phyloP scores from a whole-genome alignment of 2,329 filamentous ascomycete genomes.

The Neonectria neomacrospora region DNA sequence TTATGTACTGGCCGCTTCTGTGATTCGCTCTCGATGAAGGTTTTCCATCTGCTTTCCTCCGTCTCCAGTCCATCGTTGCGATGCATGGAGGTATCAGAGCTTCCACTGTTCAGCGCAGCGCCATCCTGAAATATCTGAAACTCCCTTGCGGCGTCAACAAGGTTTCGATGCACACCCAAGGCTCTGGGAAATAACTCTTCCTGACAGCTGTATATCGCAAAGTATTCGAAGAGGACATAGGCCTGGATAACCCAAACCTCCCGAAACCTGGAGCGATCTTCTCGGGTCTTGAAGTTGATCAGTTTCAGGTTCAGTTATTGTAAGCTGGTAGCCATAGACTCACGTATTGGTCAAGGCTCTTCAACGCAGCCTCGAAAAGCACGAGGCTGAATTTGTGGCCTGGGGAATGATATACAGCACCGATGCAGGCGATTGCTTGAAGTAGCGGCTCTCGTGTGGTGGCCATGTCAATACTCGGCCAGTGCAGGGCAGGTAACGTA shows the following conservation, averaged over 20 bases:
- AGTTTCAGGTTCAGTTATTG: background rate
- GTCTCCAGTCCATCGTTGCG: constrained; percentile 2
- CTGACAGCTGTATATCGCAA: constrained; percentile 25
- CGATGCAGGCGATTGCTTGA: constrained; percentile 26
- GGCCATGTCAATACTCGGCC: constrained; percentile 22
- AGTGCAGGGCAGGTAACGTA: constrained; percentile 15
- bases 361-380: constrained; percentile 18
- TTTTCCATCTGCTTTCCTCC: constrained; percentile 20
- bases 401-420: constrained; percentile 17
- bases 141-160: constrained; percentile 18
- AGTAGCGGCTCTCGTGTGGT: constrained; percentile 21
- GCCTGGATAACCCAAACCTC: constrained; percentile 26
- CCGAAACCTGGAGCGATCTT: constrained; percentile 20
- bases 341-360: constrained; percentile 22
- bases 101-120: constrained; percentile 11
- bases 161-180: constrained; percentile 12
- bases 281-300: constrained; percentile 11
- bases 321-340: background rate
- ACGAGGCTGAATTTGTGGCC: constrained; percentile 12
- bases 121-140: constrained; percentile 26
- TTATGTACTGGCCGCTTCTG: constrained; percentile 12
- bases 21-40: constrained; percentile 22
- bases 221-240: constrained; percentile 25
- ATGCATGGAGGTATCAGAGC: constrained; percentile 13
- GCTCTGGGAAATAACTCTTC: constrained; percentile 22